These are phyloP conservation scores for Arxiozyma slooffiae DNA, from an alignment of 1,139 yeast species.

Conservation along the genomic window DNA sequence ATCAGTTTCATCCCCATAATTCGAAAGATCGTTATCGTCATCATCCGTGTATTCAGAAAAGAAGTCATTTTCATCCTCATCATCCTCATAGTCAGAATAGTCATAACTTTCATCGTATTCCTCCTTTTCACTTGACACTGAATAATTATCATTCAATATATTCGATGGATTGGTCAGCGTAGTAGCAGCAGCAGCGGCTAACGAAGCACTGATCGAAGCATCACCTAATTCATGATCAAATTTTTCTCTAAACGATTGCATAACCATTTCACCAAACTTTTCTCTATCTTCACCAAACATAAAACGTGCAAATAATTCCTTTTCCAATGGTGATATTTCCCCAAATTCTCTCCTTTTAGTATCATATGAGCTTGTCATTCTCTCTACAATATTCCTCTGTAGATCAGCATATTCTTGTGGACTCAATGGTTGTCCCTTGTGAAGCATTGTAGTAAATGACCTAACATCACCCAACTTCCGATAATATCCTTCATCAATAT, in stretches of 20 bases:
- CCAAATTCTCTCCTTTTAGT: conserved; percentile 19
- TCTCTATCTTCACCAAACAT: conserved; percentile 26
- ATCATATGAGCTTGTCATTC: conserved; percentile 26
- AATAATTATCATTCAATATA: not conserved
- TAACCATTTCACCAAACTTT: conserved; percentile 20
- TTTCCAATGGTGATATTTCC: conserved; percentile 22
- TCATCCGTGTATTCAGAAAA: conserved; percentile 17
- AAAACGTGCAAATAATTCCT: conserved; percentile 25
- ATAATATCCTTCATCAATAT: conserved; percentile 4
- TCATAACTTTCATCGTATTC: conserved; percentile 16
- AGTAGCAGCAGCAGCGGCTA: conserved; percentile 23
- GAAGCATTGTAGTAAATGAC: conserved; percentile 26
- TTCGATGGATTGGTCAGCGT: conserved; percentile 11
- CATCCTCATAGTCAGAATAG: conserved; percentile 22
- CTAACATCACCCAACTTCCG: conserved; percentile 17
- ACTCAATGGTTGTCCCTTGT: conserved; percentile 25
- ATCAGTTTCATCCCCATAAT: conserved; percentile 7
- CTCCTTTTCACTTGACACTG: conserved; percentile 8
- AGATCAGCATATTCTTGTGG: conserved; percentile 25
- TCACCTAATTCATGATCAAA: conserved; percentile 18
- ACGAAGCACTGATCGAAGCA: conserved; percentile 16
- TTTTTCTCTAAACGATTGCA: conserved; percentile 22
- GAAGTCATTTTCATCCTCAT: conserved; percentile 16
- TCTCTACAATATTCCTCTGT: conserved; percentile 26
- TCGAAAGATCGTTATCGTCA: conserved; percentile 13